Base-by-base conservation (phyloP, 805 yeast species). In the Pichia kluyveri region DNA sequence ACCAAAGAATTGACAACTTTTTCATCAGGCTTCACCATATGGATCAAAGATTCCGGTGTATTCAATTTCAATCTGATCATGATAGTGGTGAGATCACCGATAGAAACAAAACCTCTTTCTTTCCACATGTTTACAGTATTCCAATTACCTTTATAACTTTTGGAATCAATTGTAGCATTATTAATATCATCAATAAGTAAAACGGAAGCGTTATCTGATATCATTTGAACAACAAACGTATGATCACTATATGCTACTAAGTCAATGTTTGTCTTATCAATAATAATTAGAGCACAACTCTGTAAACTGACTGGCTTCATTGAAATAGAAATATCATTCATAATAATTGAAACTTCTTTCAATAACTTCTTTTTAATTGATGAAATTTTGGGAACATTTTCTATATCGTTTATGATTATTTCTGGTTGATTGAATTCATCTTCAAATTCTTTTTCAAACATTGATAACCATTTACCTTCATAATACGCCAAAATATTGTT, bases 101-200 rank as follows among this genome's bases (percentile, higher is more conserved):
- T 70, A 5, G 72, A 60, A 2, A 73, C 72, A 58, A 63, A 85
- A 0, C 90, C 91, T 47, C 65, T 63, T 4, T 67, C 59, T 14
- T 64, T 59, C 50, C 71, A 70, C 48, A 68, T 68, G 0, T 73
- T 59, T 1, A 65, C 52, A 43, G 73, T 71, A 0, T 76, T 66
- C 73, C 75, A 71, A 2, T 40, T 30, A 15, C 40, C 40, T n/a
- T 61, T 40, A 17, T 53, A 57, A 9, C 15, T 41, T 8, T 40
- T 40, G 1, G 10, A 3, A 27, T 63, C 64, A 19, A 56, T 54
- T 36, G 60, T 65, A 18, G 72, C 58, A 43, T 70, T 70, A 0
- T 55, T 44, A 3, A 55, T 50, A 55, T 87, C 93, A 65, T 88
- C 96, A 43, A 85, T 79, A 34, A 88, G 60, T 11, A 82, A 62